Evolutionary conservation across 306 rosid genomes (phyloP), one percentile per base, ranked within the genome.

Genomic region (Gynostemma pentaphyllum): DNA sequence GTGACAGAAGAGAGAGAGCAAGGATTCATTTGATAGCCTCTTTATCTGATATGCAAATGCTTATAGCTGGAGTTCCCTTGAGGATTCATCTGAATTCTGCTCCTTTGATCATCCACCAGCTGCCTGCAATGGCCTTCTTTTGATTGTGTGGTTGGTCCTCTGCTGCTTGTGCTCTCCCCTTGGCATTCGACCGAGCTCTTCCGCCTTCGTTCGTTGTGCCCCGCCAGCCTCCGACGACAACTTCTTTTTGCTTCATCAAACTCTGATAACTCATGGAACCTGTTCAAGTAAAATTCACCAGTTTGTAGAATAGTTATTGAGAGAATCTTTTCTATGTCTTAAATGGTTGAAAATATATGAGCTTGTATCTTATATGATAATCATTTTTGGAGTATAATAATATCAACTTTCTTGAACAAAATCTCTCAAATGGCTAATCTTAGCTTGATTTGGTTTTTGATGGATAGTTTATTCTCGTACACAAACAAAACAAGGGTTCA

Each of bases 171-270:
- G 67, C 81, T 73, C 51, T 87, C 95, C 46, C 71, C 90, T 27
- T 64, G 73, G 54, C 68, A 68, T 54, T 84, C 87, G 4, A 39
- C 52, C 9, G 69, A 19, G 71, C 70, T 78, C 72, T 81, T 90
- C 64, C 96, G 76, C 56, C 96, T 89, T 15, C 96, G 69, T 75
- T 91, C 95, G 4, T 91, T 91, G 71, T 91, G 98, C 23, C 89
- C 86, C 0, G 95, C 95, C 72, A 91, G 68, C 57, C 96, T 88
- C 66, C 83, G 68, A 16, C 98, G 85, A 55, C 98, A 91, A 69
- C 98, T 91, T 69, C 98, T 77, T 76, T 91, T 91, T 6, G 95
- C 75, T 59, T 91, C 98, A 66, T 91, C 96, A 70, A 91, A 91
- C 73, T 87, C 95, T 0, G 72, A 66, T 46, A 85, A 36, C 68